Evolutionary conservation across 306 rosid species (phyloP).

Genomic region (Lagenaria siceraria): DNA sequence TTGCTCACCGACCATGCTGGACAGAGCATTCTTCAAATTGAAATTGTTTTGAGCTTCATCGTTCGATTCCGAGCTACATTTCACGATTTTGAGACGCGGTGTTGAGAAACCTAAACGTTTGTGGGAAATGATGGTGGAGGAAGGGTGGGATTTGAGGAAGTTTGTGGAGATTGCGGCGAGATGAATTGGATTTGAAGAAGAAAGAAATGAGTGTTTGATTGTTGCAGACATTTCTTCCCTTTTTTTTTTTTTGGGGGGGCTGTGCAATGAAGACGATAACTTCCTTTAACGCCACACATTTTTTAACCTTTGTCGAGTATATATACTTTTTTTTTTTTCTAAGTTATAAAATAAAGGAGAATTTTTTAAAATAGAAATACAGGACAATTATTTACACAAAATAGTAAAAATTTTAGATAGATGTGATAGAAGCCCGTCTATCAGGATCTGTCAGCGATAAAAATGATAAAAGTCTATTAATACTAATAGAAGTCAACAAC

Average conservation of each 20-base stretch:
- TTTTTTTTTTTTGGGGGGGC: neutral
- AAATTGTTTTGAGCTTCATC: constrained; percentile 12
- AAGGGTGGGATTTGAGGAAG: neutral
- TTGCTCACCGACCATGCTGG: constrained; percentile 37
- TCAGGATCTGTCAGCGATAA: too few species aligned
- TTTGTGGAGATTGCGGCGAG: constrained; percentile 8
- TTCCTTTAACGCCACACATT: neutral
- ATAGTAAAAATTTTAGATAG: too few species aligned
- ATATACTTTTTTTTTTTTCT: too few species aligned
- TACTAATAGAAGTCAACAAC: too few species aligned
- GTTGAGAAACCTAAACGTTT: neutral
- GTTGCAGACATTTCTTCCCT: constrained; percentile 7
- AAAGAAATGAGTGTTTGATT: constrained; percentile 19
- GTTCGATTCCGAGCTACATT: constrained; percentile 17
- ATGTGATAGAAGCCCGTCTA: too few species aligned
- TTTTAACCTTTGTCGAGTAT: too few species aligned
- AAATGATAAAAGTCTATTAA: too few species aligned
- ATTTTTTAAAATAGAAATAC: too few species aligned
- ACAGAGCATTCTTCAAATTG: constrained; percentile 31
- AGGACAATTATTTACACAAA: too few species aligned
- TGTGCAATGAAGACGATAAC: neutral
- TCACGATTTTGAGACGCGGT: constrained; percentile 13
- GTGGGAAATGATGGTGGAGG: constrained; percentile 7
- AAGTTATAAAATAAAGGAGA: too few species aligned
- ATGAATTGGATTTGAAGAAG: constrained; percentile 17